Base-by-base conservation (phyloP, 208 protist species). In the Wallacemonas collosoma region DNA sequence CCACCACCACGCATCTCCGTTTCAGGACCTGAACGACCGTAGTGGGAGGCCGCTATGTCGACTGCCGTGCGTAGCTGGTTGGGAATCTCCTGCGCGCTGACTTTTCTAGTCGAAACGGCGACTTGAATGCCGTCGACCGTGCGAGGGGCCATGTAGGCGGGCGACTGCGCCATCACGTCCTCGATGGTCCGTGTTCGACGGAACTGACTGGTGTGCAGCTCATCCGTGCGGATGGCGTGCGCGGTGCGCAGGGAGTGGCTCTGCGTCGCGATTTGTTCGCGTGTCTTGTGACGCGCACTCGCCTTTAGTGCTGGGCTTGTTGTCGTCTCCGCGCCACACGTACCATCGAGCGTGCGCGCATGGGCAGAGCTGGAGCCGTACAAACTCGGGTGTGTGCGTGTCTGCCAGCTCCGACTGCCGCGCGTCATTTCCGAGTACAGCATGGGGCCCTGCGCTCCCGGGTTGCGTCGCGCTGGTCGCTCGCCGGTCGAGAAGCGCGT, bases 141-240 rank as follows among this genome's bases (percentile, higher is more conserved):
- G 50, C 14, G 6, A 6, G 64, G 45, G 5, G 64, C 3, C 60
- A 75, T 53, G 62, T 75, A 75, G 15, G 58, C 50, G 3, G 81
- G 75, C 73, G 91, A 60, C 43, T 76, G 60, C 7, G 82, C 80
- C 51, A 96, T 85, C 2, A 94, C 80, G 41, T 93, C 87, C 65
- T 96, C 91, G 75, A 96, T 86, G 0, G 81, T 83, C 26, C 76
- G 79, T 3, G 76, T 67, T n/a, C 61, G 71, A 8, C 75, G 80
- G 51, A 71, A 76, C 77, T 88, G 84, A 41, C 82, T 88, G 64
- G 70, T 56, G 80, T 93, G 82, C 26, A 89, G 75, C n/a, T 73
- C 61, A 2, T 71, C 44, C 44, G 80, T 65, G 53, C 83, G 75
- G 2, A 93, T 58, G 0, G 87, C 76, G 68, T 74, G 81, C 1